Base-by-base conservation (phyloP, 768 basidiomycete genomes). In the Chlorophyllum brunneum region DNA sequence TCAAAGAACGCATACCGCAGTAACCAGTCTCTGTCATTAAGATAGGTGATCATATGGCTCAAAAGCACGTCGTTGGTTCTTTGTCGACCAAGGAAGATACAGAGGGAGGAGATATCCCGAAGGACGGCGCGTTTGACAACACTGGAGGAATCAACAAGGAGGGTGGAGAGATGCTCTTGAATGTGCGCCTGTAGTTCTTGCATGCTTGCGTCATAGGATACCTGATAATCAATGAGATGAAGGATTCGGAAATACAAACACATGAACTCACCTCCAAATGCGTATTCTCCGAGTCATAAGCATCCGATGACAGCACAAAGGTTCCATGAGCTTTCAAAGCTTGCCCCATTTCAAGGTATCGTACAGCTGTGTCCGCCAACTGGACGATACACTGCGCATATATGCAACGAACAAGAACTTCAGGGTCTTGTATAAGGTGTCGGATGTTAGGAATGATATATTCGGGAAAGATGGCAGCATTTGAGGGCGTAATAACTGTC, bases 21-120 rank as follows among this genome's bases (percentile, higher is more conserved):
- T 13, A 88, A 69, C 95, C 97, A 98, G 65, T 98, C 95, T 15
- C 91, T 76, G 61, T 95, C 92, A 60, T 95, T 93, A 22, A 88
- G 72, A 60, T 88, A 88, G 0, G 88, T 90, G 58, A 88, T 86
- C 80, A 91, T 86, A 64, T 89, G 87, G 50, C 93, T 95, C 37
- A 99, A 71, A 5, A 99, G 70, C 6, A 98, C 90, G 59, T 99
- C 97, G 68, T 95, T 95, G 1, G 97, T 95, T 64, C 85, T 88
- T 63, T 92, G 88, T 20, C 94, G 70, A 4, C 95, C 95, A 26
- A 98, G 80, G 71, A 98, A 98, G 44, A 94, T 84, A 64, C 97
- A 98, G 29, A 98, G 74, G 0, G 86, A 81, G 2, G 91, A 88
- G 29, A 98, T 90, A 58, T 93, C 83, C 57, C 86, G 83, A 18